Conservation (phyloP, 768 basidiomycete species). For the button mushroom (Agaricus bisporus) region DNA sequence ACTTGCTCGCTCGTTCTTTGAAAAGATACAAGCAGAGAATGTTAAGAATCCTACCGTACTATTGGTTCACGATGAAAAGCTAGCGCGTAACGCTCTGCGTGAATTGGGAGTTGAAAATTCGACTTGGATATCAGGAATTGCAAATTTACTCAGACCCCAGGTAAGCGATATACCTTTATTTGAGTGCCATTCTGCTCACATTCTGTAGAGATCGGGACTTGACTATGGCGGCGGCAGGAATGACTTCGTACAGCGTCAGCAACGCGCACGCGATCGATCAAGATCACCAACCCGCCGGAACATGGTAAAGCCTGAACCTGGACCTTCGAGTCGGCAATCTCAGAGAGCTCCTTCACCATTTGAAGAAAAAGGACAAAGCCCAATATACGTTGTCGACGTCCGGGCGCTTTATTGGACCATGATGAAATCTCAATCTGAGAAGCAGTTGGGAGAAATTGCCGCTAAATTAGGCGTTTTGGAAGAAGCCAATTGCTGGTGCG, state of each 20-base stretch:
- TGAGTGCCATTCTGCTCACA: background rate
- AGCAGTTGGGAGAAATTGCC: conserved; percentile 24
- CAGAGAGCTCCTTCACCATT: background rate
- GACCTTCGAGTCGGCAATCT: background rate
- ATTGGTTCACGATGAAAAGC: conserved; percentile 38
- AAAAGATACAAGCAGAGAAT: conserved; percentile 1
- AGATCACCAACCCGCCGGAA: background rate
- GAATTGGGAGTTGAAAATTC: conserved; percentile 35
- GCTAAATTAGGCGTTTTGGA: conserved; percentile 23
- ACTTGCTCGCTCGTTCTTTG: conserved; percentile 19
- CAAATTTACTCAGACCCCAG: conserved; percentile 21
- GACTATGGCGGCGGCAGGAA: background rate
- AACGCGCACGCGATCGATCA: conserved; percentile 3
- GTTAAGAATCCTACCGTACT: conserved; percentile 31
- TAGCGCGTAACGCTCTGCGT: conserved; percentile 31
- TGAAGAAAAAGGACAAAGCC: conserved; percentile 14
- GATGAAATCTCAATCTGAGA: conserved; percentile 25
- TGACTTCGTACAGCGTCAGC: background rate
- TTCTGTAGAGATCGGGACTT: background rate
- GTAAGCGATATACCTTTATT: background rate
- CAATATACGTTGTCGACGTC: conserved; percentile 36
- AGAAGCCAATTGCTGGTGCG: conserved; percentile 33
- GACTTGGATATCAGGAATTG: conserved; percentile 36
- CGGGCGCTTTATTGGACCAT: conserved; percentile 30
- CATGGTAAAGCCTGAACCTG: background rate